A percentile compares a stretch with the other conserved stretches of the same genome.
phyloP scores from a whole-genome alignment of 2,329 filamentous ascomycete species.

The Fusarium udum region DNA sequence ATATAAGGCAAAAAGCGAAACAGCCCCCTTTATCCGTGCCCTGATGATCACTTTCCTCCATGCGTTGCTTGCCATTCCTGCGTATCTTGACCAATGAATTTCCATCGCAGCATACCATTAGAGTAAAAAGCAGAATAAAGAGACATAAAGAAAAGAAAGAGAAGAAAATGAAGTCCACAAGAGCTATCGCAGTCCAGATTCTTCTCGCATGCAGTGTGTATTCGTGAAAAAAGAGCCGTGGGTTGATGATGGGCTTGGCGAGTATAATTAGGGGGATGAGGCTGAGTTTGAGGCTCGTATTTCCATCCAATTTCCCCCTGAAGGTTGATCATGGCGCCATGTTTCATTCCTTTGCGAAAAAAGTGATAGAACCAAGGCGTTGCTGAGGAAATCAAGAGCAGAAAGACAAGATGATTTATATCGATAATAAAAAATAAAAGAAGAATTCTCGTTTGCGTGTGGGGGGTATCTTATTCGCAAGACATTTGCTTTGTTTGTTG shows the following conservation, averaged over 20 bases:
- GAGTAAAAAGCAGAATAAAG: slow-evolving; percentile 13
- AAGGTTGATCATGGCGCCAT: not conserved
- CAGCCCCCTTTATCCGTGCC: not conserved
- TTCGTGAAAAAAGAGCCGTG: slow-evolving; percentile 22
- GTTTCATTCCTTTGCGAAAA: slow-evolving; percentile 9
- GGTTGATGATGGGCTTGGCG: not conserved
- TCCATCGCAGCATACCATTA: slow-evolving; percentile 27
- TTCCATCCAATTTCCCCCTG: slow-evolving; percentile 5
- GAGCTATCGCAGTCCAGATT: slow-evolving; percentile 5
- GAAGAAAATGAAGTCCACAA: slow-evolving; percentile 1
- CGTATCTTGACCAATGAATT: slow-evolving; percentile 19
- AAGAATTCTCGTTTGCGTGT: slow-evolving; percentile 18
- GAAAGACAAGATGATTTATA: slow-evolving; percentile 9
- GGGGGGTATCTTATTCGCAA: slow-evolving; percentile 28
- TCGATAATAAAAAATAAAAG: not conserved
- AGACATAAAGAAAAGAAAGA: not conserved
- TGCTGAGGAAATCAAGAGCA: slow-evolving; percentile 7
- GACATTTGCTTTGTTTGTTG: slow-evolving; percentile 19
- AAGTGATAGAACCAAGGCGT: not conserved
- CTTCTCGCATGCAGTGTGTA: slow-evolving; percentile 13
- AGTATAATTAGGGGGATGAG: slow-evolving; percentile 13
- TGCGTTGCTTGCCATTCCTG: slow-evolving; percentile 17
- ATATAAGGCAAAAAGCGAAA: slow-evolving; percentile 14
- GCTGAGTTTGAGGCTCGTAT: slow-evolving; percentile 9
- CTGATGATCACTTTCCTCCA: slow-evolving; percentile 7